Evolutionary conservation across 2,329 filamentous ascomycete species (phyloP), one percentile per base, ranked within the genome.

Genomic region (Arthroderma uncinatum): DNA sequence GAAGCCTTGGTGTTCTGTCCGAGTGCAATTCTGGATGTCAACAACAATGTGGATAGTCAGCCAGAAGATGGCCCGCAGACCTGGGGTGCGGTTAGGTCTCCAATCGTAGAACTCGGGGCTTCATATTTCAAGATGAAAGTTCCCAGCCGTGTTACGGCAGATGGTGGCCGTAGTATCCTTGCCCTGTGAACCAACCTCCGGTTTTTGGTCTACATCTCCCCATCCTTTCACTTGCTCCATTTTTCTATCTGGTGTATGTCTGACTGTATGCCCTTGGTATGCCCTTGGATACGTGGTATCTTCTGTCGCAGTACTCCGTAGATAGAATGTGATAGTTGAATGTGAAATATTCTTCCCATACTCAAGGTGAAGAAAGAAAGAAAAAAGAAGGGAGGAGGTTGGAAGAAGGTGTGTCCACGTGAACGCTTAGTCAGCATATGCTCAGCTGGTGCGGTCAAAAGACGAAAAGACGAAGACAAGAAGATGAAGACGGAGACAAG

Each of bases 1-100:
- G 71, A 79, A 59, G 77, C 76, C 0, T 63, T 81, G 2, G 62
- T 80, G 0, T 81, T 79, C 61, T 71, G 72, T 23, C 74, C 77
- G 0, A 74, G 70, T 48, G 74, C 76, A 0, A 64, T 76, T n/a
- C 52, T 79, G 21, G 66, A 67, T 55, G 58, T 65, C 10, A 50
- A 47, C 14, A 48, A 59, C 30, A 16, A 7, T 2, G 34, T 10
- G 7, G 12, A 25, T 7, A 53, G 56, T 7, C 21, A 47, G 9
- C 25, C 5, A 21, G 54, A 37, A 25, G 40, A n/a, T 36, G 52
- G 25, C 16, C 19, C n/a, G 4, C 12, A 9, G 10, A n/a, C 52
- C 8, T 12, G 9, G 12, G 10, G 9, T 9, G 21, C 21, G 9
- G 10, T 19, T n/a, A 4, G 19, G 12, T 53, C 50, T 7, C 8